A percentile compares a stretch with the other conserved stretches of the same genome.
phyloP scores from a whole-genome alignment of 2,329 filamentous ascomycete species.

The Leptographium procerum region DNA sequence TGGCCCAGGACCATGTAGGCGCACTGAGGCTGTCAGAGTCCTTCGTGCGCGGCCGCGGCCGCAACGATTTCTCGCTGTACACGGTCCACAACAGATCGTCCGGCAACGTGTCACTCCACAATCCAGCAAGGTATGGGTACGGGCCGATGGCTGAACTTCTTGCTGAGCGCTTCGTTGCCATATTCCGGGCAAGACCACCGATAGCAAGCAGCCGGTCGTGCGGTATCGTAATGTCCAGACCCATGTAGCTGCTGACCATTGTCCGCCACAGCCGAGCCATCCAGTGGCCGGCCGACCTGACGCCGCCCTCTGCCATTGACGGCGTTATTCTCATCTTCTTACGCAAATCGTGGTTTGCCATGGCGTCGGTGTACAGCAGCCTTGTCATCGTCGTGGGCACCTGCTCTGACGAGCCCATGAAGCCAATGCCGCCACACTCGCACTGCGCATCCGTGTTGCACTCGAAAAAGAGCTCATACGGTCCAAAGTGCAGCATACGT shows the following conservation, averaged over 20 bases:
- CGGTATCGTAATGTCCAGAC: neutral
- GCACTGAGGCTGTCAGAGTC: neutral
- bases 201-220: neutral
- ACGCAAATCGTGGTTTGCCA: neutral
- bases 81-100: neutral
- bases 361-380: neutral
- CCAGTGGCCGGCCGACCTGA: neutral
- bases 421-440: neutral
- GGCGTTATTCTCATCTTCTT: neutral
- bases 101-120: neutral
- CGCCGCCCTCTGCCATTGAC: neutral
- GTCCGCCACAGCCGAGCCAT: neutral
- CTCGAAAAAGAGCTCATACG: neutral
- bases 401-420: neutral
- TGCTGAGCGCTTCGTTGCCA: neutral
- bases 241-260: neutral
- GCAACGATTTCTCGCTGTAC: neutral
- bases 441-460: neutral
- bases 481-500: neutral
- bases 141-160: neutral
- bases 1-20: neutral
- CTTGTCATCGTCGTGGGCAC: neutral
- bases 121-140: neutral
- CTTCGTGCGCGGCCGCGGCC: neutral
- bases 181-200: neutral